Evolutionary conservation across 2,329 filamentous ascomycete genomes (phyloP).

Genomic region (Allantophomopsis lycopodina): DNA sequence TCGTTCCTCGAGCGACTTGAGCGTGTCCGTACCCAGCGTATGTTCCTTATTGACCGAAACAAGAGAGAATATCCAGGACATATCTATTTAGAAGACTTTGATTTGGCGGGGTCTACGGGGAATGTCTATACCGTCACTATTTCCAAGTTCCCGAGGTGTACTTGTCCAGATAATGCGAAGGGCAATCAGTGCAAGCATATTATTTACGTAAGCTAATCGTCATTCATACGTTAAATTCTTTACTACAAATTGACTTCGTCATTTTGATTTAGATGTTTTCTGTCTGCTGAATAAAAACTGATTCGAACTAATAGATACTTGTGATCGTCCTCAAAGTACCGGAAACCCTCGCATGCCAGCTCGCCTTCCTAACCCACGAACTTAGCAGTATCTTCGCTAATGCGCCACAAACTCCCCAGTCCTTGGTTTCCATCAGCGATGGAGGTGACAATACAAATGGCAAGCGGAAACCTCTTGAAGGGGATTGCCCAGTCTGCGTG

Average conservation of each 20-base stretch:
- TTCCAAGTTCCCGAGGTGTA: constrained; percentile 33
- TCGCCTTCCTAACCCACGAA: constrained; percentile 44
- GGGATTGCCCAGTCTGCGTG: constrained; percentile 50
- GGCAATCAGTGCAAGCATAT: constrained; percentile 53
- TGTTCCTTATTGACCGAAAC: constrained; percentile 39
- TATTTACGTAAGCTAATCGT: constrained; percentile 29
- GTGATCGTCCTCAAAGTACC: constrained; percentile 41
- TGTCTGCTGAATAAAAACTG: no score
- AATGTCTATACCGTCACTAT: constrained; percentile 48
- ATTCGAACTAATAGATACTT: constrained; percentile 23
- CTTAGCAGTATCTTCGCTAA: constrained; percentile 37
- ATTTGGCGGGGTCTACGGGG: constrained; percentile 45
- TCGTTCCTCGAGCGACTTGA: constrained; percentile 30
- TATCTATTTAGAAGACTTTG: constrained; percentile 34
- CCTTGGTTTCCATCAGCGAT: constrained; percentile 17
- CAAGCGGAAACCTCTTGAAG: constrained; percentile 42
- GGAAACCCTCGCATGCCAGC: constrained; percentile 39
- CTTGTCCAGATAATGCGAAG: constrained; percentile 36
- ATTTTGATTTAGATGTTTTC: no score
- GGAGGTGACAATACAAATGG: constrained; percentile 24
- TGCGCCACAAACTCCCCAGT: constrained; percentile 32
- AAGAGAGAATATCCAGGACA: background rate
- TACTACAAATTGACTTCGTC: no score
- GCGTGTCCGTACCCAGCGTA: constrained; percentile 35
- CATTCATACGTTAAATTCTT: background rate